Conservation (phyloP, 148 eudicot species). For the Euryodendron excelsum region DNA sequence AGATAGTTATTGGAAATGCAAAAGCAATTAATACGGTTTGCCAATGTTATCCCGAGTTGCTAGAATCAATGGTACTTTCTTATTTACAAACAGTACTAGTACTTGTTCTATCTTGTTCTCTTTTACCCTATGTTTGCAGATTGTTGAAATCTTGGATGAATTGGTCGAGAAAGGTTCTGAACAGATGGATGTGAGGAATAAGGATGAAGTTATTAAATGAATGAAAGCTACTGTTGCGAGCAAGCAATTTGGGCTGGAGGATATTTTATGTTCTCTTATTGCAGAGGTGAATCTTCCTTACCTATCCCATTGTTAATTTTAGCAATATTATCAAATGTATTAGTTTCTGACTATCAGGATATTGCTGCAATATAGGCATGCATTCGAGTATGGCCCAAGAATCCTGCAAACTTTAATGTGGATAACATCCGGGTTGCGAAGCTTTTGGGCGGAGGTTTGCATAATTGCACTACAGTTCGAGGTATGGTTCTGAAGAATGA, state of each 20-base stretch:
- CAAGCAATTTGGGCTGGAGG: slow-evolving; percentile 91
- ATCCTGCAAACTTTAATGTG: slow-evolving; percentile 86
- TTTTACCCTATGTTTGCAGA: slow-evolving; percentile 31
- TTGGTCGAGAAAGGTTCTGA: slow-evolving; percentile 80
- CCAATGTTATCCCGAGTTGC: not conserved
- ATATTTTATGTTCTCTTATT: slow-evolving; percentile 68
- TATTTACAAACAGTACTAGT: not conserved
- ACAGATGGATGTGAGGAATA: slow-evolving; percentile 82
- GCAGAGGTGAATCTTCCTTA: slow-evolving; percentile 54
- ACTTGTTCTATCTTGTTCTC: not conserved
- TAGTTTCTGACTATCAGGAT: slow-evolving; percentile 1
- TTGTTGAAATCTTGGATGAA: slow-evolving; percentile 61
- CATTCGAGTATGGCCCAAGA: slow-evolving; percentile 94
- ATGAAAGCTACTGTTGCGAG: slow-evolving; percentile 96
- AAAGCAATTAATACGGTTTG: slow-evolving; percentile 79
- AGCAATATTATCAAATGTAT: not conserved
- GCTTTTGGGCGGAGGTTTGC: slow-evolving; percentile 87
- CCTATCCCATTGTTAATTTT: not conserved
- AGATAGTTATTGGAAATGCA: slow-evolving; percentile 74
- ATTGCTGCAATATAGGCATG: slow-evolving; percentile 55
- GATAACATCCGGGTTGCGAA: slow-evolving; percentile 91
- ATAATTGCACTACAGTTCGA: slow-evolving; percentile 59
- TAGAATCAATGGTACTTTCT: not conserved
- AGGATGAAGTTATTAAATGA: slow-evolving; percentile 70
- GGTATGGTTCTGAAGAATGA: slow-evolving; percentile 86